Percentiles rank a stretch among this genome's conserved stretches.
Evolutionary conservation across 768 basidiomycete genomes (phyloP).

Genomic region (Lactarius tabidus): DNA sequence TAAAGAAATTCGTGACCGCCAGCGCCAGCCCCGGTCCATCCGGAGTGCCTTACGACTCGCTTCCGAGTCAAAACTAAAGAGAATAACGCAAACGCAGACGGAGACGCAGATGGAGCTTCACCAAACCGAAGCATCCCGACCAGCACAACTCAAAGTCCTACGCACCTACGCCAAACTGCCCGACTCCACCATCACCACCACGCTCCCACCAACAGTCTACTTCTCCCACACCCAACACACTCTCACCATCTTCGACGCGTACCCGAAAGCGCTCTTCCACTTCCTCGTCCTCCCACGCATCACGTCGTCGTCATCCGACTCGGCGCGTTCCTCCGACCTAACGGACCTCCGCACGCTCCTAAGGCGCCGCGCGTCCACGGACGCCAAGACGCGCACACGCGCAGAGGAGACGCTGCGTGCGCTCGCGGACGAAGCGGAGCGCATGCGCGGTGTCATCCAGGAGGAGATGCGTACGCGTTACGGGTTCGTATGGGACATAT

Average conservation of each 20-base stretch:
- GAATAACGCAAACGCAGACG: background rate
- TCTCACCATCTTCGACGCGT: conserved; percentile 69
- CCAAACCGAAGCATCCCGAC: too few relatives aligned
- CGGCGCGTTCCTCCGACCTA: background rate
- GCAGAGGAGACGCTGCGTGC: conserved; percentile 41
- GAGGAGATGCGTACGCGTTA: conserved; percentile 76
- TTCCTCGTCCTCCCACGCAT: conserved; percentile 78
- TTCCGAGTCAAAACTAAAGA: too few relatives aligned
- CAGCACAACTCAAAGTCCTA: conserved; percentile 44
- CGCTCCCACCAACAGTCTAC: conserved; percentile 55
- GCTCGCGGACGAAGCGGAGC: conserved; percentile 54
- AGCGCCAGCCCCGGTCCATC: too few relatives aligned
- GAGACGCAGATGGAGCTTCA: background rate
- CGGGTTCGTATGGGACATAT: conserved; percentile 72
- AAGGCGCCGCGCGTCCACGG: conserved; percentile 41
- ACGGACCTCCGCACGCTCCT: conserved; percentile 16
- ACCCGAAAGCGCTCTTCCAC: conserved; percentile 83
- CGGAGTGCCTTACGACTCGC: too few relatives aligned
- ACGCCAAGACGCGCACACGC: conserved; percentile 51
- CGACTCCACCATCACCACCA: conserved; percentile 37
- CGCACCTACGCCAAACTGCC: conserved; percentile 53
- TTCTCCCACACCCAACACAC: conserved; percentile 52
- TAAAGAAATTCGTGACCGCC: too few relatives aligned
- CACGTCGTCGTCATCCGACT: conserved; percentile 20
- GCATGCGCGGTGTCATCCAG: conserved; percentile 56